These are phyloP conservation scores for Sporothrix humicola DNA, from an alignment of 2,329 filamentous ascomycete genomes.

Conservation along the genomic window DNA sequence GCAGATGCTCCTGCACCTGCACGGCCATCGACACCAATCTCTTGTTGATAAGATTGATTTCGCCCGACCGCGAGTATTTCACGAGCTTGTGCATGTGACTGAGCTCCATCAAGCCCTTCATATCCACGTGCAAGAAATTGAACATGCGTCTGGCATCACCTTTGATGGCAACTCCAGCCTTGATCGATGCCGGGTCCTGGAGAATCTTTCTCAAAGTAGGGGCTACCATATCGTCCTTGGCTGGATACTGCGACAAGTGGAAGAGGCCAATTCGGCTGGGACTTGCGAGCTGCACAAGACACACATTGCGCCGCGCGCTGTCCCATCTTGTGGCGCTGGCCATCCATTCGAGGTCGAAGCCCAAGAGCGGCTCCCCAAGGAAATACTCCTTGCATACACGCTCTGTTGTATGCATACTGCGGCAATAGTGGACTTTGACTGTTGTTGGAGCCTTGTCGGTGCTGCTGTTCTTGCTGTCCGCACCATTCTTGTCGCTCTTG, in stretches of 20 bases:
- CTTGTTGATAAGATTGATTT: slow-evolving; percentile 67
- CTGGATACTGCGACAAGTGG: slow-evolving; percentile 71
- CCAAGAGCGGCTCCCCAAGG: slow-evolving; percentile 70
- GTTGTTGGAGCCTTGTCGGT: background rate
- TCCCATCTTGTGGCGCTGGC: slow-evolving; percentile 53
- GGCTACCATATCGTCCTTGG: slow-evolving; percentile 65
- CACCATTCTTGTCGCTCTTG: background rate
- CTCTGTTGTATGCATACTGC: slow-evolving; percentile 69
- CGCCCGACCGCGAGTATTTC: slow-evolving; percentile 62
- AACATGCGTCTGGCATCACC: slow-evolving; percentile 72
- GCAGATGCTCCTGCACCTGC: slow-evolving; percentile 73
- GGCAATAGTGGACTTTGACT: slow-evolving; percentile 80
- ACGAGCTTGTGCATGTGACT: slow-evolving; percentile 82
- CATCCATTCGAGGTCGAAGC: slow-evolving; percentile 90
- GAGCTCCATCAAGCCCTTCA: slow-evolving; percentile 75
- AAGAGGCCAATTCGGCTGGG: slow-evolving; percentile 79
- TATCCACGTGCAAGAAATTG: slow-evolving; percentile 68
- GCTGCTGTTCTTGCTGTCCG: background rate
- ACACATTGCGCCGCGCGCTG: slow-evolving; percentile 71
- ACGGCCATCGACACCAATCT: slow-evolving; percentile 67
- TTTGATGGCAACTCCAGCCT: slow-evolving; percentile 77
- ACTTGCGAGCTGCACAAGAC: slow-evolving; percentile 81
- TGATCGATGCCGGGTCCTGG: slow-evolving; percentile 71
- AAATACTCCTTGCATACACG: slow-evolving; percentile 69
- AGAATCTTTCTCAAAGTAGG: slow-evolving; percentile 74